These are phyloP conservation scores for Corniculantispora saksenae DNA, from an alignment of 2,329 filamentous ascomycete species.

Conservation along the genomic window DNA sequence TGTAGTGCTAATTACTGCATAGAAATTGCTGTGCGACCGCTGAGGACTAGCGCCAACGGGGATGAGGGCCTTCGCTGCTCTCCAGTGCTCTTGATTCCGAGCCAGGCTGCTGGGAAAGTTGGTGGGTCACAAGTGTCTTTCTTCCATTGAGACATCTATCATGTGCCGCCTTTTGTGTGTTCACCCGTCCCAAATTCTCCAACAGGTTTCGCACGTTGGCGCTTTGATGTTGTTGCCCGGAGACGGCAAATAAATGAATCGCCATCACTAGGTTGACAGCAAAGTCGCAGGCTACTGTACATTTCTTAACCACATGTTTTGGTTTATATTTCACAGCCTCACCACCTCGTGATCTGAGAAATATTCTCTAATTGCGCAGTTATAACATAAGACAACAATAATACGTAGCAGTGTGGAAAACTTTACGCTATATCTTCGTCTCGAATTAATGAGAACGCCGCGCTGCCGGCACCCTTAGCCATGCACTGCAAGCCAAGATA, in stretches of 20 bases:
- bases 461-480: neutral
- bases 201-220: neutral
- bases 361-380: too few species aligned
- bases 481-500: slow-evolving; percentile 10
- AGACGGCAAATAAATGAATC: too few species aligned
- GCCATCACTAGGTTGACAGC: neutral
- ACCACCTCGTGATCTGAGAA: too few species aligned
- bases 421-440: neutral
- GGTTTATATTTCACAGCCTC: too few species aligned
- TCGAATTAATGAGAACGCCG: neutral
- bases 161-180: too few species aligned
- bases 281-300: neutral
- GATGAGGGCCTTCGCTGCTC: neutral
- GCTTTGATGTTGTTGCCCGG: neutral
- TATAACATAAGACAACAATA: too few species aligned
- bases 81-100: neutral
- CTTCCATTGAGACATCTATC: neutral
- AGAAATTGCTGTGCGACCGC: neutral
- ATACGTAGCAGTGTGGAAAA: neutral
- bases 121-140: slow-evolving; percentile 1
- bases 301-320: too few species aligned
- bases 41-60: too few species aligned
- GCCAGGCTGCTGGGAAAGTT: neutral
- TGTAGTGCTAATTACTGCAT: neutral
- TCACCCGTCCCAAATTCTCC: too few species aligned